Evolutionary conservation across 257 asterid genomes (phyloP).

Genomic region (Linaria vulgaris): DNA sequence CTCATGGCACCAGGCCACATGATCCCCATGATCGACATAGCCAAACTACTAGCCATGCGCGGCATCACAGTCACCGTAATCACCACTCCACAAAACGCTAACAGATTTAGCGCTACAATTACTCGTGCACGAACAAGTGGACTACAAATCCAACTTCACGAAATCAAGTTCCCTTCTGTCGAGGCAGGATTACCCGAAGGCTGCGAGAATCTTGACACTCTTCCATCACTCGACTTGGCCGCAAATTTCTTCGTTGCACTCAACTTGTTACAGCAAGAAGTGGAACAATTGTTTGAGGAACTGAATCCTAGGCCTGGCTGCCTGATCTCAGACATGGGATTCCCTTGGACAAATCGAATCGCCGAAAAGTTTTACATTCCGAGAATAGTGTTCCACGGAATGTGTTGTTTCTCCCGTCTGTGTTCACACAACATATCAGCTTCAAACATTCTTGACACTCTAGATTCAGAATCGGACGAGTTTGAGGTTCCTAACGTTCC

Average conservation of each 20-base stretch:
- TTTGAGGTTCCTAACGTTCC: slow-evolving; percentile 3
- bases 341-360: slow-evolving; percentile 5
- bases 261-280: background rate
- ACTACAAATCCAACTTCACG: background rate
- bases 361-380: slow-evolving; percentile 1
- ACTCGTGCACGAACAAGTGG: background rate
- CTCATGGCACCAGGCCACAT: slow-evolving; percentile 26
- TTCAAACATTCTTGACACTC: background rate
- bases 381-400: slow-evolving; percentile 11
- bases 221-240: slow-evolving; percentile 5
- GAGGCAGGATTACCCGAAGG: slow-evolving; percentile 11
- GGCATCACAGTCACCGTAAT: slow-evolving; percentile 32
- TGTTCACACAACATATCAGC: background rate
- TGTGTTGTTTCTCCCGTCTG: slow-evolving; percentile 1
- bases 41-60: slow-evolving; percentile 4
- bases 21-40: slow-evolving; percentile 16
- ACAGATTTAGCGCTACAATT: background rate
- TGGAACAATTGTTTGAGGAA: background rate
- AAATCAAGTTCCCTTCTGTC: slow-evolving; percentile 1
- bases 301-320: slow-evolving; percentile 6
- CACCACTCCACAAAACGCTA: slow-evolving; percentile 25
- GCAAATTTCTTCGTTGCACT: slow-evolving; percentile 1
- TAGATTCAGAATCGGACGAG: background rate
- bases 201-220: slow-evolving; percentile 9
- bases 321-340: slow-evolving; percentile 3